Percentiles rank a stretch among this genome's conserved stretches.
Conservation (phyloP, 192 early-diverging fungal species). For the Mortierella antarctica region DNA sequence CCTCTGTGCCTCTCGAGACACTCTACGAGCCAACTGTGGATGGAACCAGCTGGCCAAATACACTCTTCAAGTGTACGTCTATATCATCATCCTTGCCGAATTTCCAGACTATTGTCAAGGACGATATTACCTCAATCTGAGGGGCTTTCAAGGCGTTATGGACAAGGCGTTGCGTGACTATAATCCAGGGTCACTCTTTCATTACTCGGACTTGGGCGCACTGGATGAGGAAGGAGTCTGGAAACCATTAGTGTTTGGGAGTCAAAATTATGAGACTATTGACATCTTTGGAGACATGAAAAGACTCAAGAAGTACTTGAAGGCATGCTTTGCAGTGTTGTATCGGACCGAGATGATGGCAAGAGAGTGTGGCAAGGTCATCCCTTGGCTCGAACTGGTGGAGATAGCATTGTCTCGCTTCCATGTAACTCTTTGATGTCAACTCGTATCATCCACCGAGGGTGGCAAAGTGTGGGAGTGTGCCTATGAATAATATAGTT, state of each 20-base stretch:
- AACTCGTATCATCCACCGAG: no score
- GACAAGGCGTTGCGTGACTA: no score
- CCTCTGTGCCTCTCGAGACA: not conserved
- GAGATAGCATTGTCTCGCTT: not conserved
- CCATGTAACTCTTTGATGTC: not conserved
- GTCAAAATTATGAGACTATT: not conserved
- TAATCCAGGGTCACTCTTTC: not conserved
- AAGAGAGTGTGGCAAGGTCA: constrained; percentile 4
- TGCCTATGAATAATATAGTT: no score
- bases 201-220: not conserved
- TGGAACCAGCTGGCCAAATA: constrained; percentile 3
- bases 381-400: not conserved
- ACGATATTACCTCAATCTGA: not conserved
- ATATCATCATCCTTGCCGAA: constrained; percentile 2
- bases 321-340: constrained; percentile 10
- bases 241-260: not conserved
- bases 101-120: constrained; percentile 6
- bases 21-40: constrained; percentile 1
- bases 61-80: constrained; percentile 1
- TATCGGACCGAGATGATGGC: constrained; percentile 19
- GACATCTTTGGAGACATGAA: constrained; percentile 11
- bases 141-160: not conserved
- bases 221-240: not conserved
- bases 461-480: no score
- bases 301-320: constrained; percentile 14